A percentile compares a stretch with the other conserved stretches of the same genome.
phyloP scores from a whole-genome alignment of 257 asterid genomes.

The Anisodus tanguticus region DNA sequence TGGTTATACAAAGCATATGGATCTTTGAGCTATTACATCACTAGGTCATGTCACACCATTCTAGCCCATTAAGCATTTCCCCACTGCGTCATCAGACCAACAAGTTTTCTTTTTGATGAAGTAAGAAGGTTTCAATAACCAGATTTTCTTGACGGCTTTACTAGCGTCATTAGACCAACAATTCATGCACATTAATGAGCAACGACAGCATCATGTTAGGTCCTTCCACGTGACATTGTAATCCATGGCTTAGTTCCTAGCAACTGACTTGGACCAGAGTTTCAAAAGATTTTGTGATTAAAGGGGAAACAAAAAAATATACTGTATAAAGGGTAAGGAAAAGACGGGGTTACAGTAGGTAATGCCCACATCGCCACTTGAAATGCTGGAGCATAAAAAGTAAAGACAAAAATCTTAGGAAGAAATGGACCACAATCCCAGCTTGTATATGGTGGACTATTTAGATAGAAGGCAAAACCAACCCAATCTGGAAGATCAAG shows the following conservation, averaged over 20 bases:
- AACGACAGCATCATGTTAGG: background rate
- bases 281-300: too few species aligned
- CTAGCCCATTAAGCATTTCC: constrained; percentile 13
- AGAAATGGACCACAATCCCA: background rate
- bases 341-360: background rate
- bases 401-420: background rate
- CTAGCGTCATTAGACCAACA: too few species aligned
- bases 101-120: background rate
- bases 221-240: background rate
- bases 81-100: background rate
- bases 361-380: background rate
- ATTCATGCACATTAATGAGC: background rate
- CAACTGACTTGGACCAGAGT: background rate
- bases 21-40: constrained; percentile 8
- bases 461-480: background rate
- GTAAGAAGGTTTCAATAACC: background rate
- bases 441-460: background rate
- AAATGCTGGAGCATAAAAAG: background rate
- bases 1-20: background rate
- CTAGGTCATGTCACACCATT: background rate
- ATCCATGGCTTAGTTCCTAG: background rate
- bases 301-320: background rate
- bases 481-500: constrained; percentile 5
- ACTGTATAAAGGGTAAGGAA: background rate
- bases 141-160: too few species aligned